Conservation (phyloP, 1,284 basidiomycete genomes). For the Ustilago crameri region DNA sequence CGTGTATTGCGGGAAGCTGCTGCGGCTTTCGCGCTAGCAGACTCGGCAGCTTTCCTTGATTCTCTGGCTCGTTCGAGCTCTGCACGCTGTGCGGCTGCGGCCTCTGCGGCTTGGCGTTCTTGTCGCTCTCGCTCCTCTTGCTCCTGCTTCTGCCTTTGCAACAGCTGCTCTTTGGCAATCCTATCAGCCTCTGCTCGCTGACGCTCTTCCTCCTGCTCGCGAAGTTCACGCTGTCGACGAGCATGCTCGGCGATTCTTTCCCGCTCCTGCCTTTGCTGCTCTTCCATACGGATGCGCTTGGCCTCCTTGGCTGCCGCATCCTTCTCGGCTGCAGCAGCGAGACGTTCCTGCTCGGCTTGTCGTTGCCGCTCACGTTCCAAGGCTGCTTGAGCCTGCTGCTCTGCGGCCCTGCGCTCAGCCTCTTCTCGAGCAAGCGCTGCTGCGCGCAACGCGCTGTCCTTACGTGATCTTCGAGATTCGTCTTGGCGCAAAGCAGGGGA, state of each 20-base stretch:
- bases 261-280: constrained; percentile 35
- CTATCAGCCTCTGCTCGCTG: constrained; percentile 23
- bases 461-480: constrained; percentile 32
- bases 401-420: constrained; percentile 31
- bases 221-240: constrained; percentile 22
- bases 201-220: constrained; percentile 33
- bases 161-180: constrained; percentile 11
- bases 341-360: constrained; percentile 26
- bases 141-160: constrained; percentile 6
- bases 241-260: constrained; percentile 37
- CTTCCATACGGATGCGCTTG: constrained; percentile 8
- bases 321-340: constrained; percentile 29
- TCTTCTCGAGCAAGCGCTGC: constrained; percentile 47
- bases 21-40: constrained; percentile 1
- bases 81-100: constrained; percentile 6
- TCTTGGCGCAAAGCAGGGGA: constrained; percentile 13
- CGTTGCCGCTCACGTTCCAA: constrained; percentile 25
- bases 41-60: constrained; percentile 5
- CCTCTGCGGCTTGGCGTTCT: constrained; percentile 18
- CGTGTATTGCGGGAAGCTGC: constrained; percentile 3
- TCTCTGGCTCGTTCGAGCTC: constrained; percentile 8
- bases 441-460: constrained; percentile 46
- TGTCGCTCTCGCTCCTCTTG: constrained; percentile 25
- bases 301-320: constrained; percentile 18
- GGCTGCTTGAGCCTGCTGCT: constrained; percentile 30